phyloP scores from a whole-genome alignment of 805 yeast species.

The Pichia thaimueangensis region DNA sequence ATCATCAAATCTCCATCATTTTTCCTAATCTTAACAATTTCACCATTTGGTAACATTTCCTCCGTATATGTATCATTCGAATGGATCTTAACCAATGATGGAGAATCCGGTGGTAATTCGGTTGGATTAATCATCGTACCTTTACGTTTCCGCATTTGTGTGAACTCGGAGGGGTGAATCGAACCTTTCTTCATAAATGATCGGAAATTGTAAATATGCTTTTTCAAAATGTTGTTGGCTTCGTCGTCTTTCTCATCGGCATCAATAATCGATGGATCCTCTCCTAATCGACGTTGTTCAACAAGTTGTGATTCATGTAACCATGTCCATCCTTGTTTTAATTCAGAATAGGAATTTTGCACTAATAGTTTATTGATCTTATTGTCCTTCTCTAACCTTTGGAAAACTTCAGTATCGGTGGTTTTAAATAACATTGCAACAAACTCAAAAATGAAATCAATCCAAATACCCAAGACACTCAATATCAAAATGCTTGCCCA shows the following conservation, averaged over 20 bases:
- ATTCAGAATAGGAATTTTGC: constrained; percentile 60
- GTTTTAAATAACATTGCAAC: constrained; percentile 52
- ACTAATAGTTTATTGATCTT: constrained; percentile 67
- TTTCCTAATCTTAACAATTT: constrained; percentile 39
- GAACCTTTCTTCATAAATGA: constrained; percentile 33
- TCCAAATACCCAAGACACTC: constrained; percentile 48
- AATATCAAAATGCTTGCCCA: constrained; percentile 73
- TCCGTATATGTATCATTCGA: constrained; percentile 36
- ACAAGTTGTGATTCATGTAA: constrained; percentile 28
- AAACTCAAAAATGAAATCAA: constrained; percentile 61
- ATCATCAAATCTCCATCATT: constrained; percentile 19
- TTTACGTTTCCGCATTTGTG: constrained; percentile 41
- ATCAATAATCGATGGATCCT: constrained; percentile 18
- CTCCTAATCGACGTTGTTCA: constrained; percentile 15
- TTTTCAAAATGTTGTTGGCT: constrained; percentile 14
- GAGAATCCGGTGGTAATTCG: constrained; percentile 48
- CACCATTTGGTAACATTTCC: constrained; percentile 73
- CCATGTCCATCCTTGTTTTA: constrained; percentile 77
- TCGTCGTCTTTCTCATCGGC: background rate
- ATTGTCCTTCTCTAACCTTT: constrained; percentile 64
- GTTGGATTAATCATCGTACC: constrained; percentile 40
- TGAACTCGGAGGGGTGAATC: constrained; percentile 24
- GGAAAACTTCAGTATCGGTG: constrained; percentile 74
- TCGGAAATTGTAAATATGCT: constrained; percentile 20
- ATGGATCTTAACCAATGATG: constrained; percentile 28